Evolutionary conservation across 495 filamentous ascomycete genomes (phyloP).

Genomic region (Zalerion maritima): DNA sequence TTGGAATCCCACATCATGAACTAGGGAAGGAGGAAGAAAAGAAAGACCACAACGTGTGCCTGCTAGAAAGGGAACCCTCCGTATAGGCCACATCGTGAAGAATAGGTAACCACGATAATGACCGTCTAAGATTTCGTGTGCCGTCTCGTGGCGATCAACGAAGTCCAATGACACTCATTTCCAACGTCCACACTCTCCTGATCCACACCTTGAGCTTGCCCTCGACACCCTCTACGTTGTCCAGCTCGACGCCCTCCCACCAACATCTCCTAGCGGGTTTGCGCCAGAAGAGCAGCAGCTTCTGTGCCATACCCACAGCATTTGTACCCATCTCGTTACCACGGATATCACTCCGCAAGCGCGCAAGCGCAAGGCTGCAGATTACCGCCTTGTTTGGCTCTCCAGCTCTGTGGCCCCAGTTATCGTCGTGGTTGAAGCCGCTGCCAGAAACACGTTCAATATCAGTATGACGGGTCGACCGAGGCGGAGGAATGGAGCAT

Average conservation of each 20-base stretch:
- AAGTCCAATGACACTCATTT: slow-evolving; percentile 95
- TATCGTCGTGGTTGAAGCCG: slow-evolving; percentile 89
- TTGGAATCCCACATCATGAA: too few species aligned
- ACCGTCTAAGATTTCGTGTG: too few species aligned
- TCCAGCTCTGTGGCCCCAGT: slow-evolving; percentile 87
- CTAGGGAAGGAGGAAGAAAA: too few species aligned
- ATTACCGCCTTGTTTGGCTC: slow-evolving; percentile 98
- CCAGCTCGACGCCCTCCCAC: slow-evolving; percentile 97
- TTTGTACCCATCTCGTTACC: slow-evolving; percentile 62
- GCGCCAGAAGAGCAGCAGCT: slow-evolving; percentile 93
- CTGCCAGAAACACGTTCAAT: slow-evolving; percentile 26
- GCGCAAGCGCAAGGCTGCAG: slow-evolving; percentile 84
- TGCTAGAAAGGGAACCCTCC: too few species aligned
- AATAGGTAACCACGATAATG: too few species aligned
- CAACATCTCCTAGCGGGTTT: slow-evolving; percentile 94
- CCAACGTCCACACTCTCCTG: slow-evolving; percentile 90
- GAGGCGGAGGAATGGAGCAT: slow-evolving; percentile 6
- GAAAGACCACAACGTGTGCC: too few species aligned
- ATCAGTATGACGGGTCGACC: not conserved
- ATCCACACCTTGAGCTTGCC: slow-evolving; percentile 97
- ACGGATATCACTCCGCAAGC: slow-evolving; percentile 81
- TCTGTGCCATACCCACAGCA: slow-evolving; percentile 95
- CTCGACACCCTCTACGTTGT: slow-evolving; percentile 77
- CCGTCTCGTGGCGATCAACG: slow-evolving; percentile 42
- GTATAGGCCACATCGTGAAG: too few species aligned